A percentile compares a stretch with the other conserved stretches of the same genome.
These are phyloP conservation scores for Aspergillus sclerotioniger DNA, from an alignment of 495 filamentous ascomycete genomes.

Conservation along the genomic window DNA sequence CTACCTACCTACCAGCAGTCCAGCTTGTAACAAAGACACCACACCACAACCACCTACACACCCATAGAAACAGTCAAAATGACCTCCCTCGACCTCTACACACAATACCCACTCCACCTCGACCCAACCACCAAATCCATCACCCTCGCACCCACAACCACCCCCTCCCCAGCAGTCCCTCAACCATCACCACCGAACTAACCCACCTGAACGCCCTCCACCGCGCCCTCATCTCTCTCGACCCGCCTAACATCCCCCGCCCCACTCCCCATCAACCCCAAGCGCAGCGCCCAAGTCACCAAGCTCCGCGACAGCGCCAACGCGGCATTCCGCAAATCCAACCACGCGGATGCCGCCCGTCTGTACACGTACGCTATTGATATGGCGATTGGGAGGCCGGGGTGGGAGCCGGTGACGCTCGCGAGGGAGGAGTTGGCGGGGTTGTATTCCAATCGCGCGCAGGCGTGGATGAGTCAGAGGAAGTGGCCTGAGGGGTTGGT, in stretches of 20 bases:
- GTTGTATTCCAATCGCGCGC: slow-evolving; percentile 82
- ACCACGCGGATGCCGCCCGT: slow-evolving; percentile 70
- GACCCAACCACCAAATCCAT: slow-evolving; percentile 77
- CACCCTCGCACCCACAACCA: slow-evolving; percentile 49
- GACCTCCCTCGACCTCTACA: slow-evolving; percentile 67
- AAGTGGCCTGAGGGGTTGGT: slow-evolving; percentile 77
- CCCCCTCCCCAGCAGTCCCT: slow-evolving; percentile 31
- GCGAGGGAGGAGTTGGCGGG: slow-evolving; percentile 78
- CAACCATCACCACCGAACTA: slow-evolving; percentile 63
- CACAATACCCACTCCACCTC: slow-evolving; percentile 74
- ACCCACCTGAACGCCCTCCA: slow-evolving; percentile 70
- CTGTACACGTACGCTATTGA: slow-evolving; percentile 81
- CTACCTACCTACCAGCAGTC: background rate
- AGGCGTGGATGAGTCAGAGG: slow-evolving; percentile 78
- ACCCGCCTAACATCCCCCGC: slow-evolving; percentile 62
- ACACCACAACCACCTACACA: slow-evolving; percentile 8
- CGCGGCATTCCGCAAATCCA: slow-evolving; percentile 71
- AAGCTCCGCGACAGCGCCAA: slow-evolving; percentile 92
- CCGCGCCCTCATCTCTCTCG: slow-evolving; percentile 61
- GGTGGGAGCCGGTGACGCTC: slow-evolving; percentile 81
- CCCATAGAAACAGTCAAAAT: slow-evolving; percentile 21
- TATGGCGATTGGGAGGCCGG: slow-evolving; percentile 78
- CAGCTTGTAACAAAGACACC: background rate
- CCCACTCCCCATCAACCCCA: slow-evolving; percentile 78
- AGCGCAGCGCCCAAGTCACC: slow-evolving; percentile 77